Evolutionary conservation across 495 filamentous ascomycete species (phyloP), one percentile per base, ranked within the genome.

Genomic region (Xylaria intraflava): DNA sequence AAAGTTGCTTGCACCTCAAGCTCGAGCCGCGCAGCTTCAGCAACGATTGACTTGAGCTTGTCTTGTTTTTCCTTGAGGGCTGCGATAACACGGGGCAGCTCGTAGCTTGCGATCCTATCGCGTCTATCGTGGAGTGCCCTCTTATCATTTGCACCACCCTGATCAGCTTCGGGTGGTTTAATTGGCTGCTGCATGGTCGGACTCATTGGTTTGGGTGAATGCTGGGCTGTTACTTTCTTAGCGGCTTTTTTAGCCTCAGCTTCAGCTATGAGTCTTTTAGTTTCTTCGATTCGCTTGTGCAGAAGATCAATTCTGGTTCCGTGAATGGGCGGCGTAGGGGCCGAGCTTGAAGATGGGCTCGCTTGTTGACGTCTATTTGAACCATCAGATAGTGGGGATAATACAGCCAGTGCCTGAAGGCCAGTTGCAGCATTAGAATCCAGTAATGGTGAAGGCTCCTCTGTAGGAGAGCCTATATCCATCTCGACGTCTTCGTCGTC

Each of bases 181-280:
- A 53, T 35, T 42, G 61, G 61, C 50, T 56, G 38, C 30, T 53
- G 45, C 42, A 58, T 61, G 14, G 55, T 55, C 14, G 61, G 51
- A 24, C 53, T 56, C n/a, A 55, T 62, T 23, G 60, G 49, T 8
- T 53, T 55, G 31, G 49, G 36, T 10, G 53, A 55, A 2, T 64
- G 54, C 56, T 39, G 55, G 33, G 59, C 65, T 53, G 51, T 70
- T 46, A 56, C 49, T 55, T 62, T 77, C 44, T 56, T 71, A 57
- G 58, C 49, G 22, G 56, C 53, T 55, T 80, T 83, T 53, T 77
- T 80, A 29, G 85, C 78, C 65, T 94, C 88, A 31, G 83, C 77
- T 61, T 89, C 84, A 14, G 84, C 86, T 64, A 95, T 92, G 50
- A 78, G 84, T 64, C 79, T 79, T 57, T 81, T 88, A 74, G 91